Percentiles rank a stretch among this genome's conserved stretches.
Evolutionary conservation across 306 rosid genomes (phyloP).

Genomic region (Prinsepia uniflora): DNA sequence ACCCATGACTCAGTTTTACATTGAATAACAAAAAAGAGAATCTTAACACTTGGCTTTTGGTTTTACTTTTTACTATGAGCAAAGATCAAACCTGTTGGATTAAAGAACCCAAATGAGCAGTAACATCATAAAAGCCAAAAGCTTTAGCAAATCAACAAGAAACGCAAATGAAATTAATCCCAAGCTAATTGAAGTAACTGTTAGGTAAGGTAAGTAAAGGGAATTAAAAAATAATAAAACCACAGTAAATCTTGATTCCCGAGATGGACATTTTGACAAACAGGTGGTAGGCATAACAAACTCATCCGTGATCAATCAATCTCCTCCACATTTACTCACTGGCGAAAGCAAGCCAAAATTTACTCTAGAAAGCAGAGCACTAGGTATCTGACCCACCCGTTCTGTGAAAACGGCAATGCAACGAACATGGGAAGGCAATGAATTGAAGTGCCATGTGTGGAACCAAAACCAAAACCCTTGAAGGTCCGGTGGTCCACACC

Average conservation of each 20-base stretch:
- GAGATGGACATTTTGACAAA: neutral
- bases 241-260: neutral
- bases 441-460: neutral
- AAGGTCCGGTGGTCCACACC: constrained; percentile 11
- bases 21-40: too few species aligned
- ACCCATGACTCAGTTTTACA: too few species aligned
- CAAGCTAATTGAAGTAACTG: neutral
- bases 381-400: neutral
- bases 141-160: neutral
- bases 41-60: too few species aligned
- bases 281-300: too few species aligned
- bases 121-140: neutral
- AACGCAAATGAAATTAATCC: neutral
- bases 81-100: neutral
- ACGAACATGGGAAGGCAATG: neutral
- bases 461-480: neutral
- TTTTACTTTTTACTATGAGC: neutral
- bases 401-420: constrained; percentile 26
- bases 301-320: too few species aligned
- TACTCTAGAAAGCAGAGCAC: neutral
- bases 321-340: neutral
- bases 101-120: neutral
- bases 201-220: neutral
- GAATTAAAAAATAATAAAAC: neutral
- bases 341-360: neutral